Base-by-base conservation (phyloP, 805 yeast genomes). In the Ogataea philodendri region DNA sequence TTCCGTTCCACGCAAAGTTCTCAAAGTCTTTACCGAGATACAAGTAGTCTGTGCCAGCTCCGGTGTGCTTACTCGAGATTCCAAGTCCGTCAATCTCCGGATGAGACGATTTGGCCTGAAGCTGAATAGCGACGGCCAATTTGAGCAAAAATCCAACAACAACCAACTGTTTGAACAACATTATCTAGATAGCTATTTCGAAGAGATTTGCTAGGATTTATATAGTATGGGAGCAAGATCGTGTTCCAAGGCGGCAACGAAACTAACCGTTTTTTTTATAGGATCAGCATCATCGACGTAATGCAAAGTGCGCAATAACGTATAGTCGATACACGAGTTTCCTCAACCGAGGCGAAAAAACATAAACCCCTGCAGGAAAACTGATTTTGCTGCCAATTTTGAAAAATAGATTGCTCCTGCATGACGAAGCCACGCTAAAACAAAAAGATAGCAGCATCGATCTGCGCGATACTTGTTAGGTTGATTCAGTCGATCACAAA, bases 1-100 rank as follows among this genome's bases (percentile, higher is more conserved):
- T 26, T 8, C 37, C 39, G 20, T 41, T 52, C 45, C 55, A 61
- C 30, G 45, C 31, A 20, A 56, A 44, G 9, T 41, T 41, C 18
- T 42, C 32, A 23, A 59, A 51, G 16, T 39, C 46, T 7, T 39
- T 30, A 14, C 57, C 58, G 24, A 63, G 48, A 54, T 65, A 60
- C 24, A 65, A 44, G 54, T 67, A 70, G 58, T 63, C 59, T 46
- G 65, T 49, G 34, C 65, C 75, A 40, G 75, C 75, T 48, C 75
- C 74, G 51, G 67, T 71, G 47, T 69, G 75, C 34, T 44, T 45
- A 22, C 60, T 45, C 31, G 54, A 42, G 21, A 66, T 39, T 28
- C 57, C 63, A 22, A 45, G 29, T 15, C 59, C 59, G 42, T 59
- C 41, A 32, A 64, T 37, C 15, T 43, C 48, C 8, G 45, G 16